These are phyloP conservation scores for Bolboschoenoplectus hybrid DNA, from an alignment of 202 grass and related monocot genomes.

Conservation along the genomic window DNA sequence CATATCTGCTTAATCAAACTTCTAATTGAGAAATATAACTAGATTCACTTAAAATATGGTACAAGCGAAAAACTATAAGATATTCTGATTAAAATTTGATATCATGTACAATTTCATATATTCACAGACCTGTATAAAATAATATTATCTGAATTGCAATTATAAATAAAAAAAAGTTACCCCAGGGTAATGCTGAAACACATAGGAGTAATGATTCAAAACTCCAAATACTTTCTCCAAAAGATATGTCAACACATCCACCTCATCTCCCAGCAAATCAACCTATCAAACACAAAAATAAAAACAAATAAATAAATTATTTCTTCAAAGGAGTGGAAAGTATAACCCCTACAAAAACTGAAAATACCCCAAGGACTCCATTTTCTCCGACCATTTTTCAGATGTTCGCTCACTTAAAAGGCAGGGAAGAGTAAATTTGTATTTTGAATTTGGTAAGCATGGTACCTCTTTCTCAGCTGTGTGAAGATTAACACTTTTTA, in stretches of 20 bases:
- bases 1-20: not conserved
- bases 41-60: not conserved
- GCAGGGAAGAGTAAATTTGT: not conserved
- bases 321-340: slow-evolving; percentile 14
- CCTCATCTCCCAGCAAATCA: slow-evolving; percentile 57
- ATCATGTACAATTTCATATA: slow-evolving; percentile 2
- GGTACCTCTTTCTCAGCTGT: slow-evolving; percentile 55
- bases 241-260: slow-evolving; percentile 46
- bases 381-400: not conserved
- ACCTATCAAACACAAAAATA: slow-evolving; percentile 42
- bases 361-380: not conserved
- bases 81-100: not conserved
- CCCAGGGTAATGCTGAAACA: slow-evolving; percentile 58
- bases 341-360: not conserved
- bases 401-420: not conserved
- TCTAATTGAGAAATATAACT: not conserved
- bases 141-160: not conserved
- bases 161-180: slow-evolving; percentile 37
- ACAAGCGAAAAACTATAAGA: not conserved
- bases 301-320: slow-evolving; percentile 20
- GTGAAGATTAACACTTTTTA: slow-evolving; percentile 44
- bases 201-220: slow-evolving; percentile 57
- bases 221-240: slow-evolving; percentile 52
- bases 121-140: not conserved
- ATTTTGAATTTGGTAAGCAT: not conserved